Base-by-base conservation (phyloP, 495 filamentous ascomycete genomes). In the Aspergillus cavernicola region DNA sequence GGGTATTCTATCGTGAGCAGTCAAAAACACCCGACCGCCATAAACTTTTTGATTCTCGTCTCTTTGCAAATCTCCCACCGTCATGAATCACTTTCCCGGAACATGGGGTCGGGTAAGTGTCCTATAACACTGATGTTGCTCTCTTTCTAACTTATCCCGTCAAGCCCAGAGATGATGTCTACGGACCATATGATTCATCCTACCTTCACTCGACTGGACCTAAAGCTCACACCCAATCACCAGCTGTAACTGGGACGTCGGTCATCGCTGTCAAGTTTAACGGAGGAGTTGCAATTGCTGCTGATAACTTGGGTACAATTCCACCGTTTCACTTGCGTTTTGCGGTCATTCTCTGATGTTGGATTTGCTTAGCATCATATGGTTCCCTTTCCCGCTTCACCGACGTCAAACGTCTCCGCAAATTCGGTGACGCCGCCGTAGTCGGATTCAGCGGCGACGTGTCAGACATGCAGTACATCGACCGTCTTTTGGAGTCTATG, bases 391-490 rank as follows among this genome's bases (percentile, higher is more conserved):
- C 93, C 33, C 90, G 93, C 61, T 98, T 97, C 80, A 89, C 89
- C 61, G 88, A 96, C 72, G 89, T 97, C 59, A 92, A 97, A 63
- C 81, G 81, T 55, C 87, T 98, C 53, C 88, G 87, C 56, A 77
- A 82, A 53, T 97, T 98, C 73, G 79, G 83, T 59, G 69, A 76
- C 22, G 75, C 81, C 35, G 85, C 87, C 23, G 72, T 97, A 50
- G 71, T 97, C 66, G 87, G 90, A 55, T 92, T 96, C 77, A 86
- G 90, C 69, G 89, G 95, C 71, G 87, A 97, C 75, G 89, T 98
- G 48, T 92, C 87, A 54, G 93, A 98, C 77, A 97, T 98, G 93
- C 93, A 98, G 75, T 90, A 91, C 72, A 84, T 98, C 20, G 87
- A 95, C 79, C 89, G 93, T 47, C 81, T 95, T 53, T 84, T 98